Evolutionary conservation across 345 rosid species (phyloP).

Genomic region (Litchi chinensis): DNA sequence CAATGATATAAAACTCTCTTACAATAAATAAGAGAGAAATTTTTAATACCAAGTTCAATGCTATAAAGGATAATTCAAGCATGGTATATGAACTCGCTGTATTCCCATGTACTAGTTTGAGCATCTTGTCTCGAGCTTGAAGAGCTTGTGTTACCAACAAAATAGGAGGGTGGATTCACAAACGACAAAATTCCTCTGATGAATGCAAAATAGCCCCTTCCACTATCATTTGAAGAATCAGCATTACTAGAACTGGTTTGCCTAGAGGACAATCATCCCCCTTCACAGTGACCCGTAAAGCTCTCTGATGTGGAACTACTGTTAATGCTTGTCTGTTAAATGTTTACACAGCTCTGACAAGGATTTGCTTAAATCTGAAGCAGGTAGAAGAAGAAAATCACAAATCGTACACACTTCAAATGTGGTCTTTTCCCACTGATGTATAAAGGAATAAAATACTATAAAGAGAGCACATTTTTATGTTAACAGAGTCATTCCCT

Average conservation of each 20-base stretch:
- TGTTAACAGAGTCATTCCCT: not conserved
- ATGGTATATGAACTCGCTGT: conserved; percentile 36
- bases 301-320: conserved; percentile 61
- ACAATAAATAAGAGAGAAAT: not conserved
- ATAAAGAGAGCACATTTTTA: not conserved
- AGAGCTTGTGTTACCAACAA: conserved; percentile 48
- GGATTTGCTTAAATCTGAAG: conserved; percentile 72
- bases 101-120: conserved; percentile 46
- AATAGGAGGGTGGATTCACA: conserved; percentile 77
- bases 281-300: conserved; percentile 40
- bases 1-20: too few relatives aligned
- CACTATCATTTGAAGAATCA: conserved; percentile 38
- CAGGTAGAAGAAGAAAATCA: conserved; percentile 10
- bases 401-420: not conserved
- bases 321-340: conserved; percentile 83
- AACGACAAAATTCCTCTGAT: conserved; percentile 61
- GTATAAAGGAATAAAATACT: not conserved
- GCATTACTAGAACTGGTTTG: conserved; percentile 26
- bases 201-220: conserved; percentile 67
- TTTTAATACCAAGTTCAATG: not conserved
- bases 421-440: not conserved
- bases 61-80: not conserved
- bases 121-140: conserved; percentile 51
- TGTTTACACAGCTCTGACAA: conserved; percentile 74
- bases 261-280: conserved; percentile 38